Evolutionary conservation across 2,329 filamentous ascomycete genomes (phyloP).

Genomic region (Diaporthe nobilis): DNA sequence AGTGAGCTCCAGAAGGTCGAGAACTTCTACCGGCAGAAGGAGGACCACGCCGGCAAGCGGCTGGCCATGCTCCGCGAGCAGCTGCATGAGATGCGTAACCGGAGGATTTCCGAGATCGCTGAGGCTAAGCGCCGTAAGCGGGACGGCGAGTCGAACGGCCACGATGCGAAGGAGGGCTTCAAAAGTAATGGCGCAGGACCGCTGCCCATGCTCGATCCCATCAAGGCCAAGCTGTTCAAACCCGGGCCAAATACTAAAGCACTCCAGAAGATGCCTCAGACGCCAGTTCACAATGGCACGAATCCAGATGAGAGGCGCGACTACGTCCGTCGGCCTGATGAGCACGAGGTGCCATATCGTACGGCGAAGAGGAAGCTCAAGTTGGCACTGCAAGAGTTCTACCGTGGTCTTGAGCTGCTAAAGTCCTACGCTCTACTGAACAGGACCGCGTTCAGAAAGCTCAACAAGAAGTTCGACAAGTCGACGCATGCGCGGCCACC

Average conservation of each 20-base stretch:
- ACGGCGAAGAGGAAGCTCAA: constrained; percentile 94
- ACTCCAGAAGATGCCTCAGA: constrained; percentile 67
- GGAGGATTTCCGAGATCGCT: constrained; percentile 80
- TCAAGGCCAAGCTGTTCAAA: constrained; percentile 68
- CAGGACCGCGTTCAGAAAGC: constrained; percentile 93
- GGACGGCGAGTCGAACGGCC: constrained; percentile 45
- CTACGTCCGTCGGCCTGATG: constrained; percentile 64
- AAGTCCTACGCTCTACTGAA: constrained; percentile 94
- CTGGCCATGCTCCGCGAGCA: constrained; percentile 82
- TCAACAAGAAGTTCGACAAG: constrained; percentile 99
- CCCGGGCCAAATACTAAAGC: constrained; percentile 74
- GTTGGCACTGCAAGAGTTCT: constrained; percentile 91
- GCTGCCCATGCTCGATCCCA: constrained; percentile 63
- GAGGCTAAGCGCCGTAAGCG: constrained; percentile 56
- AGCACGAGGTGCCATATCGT: constrained; percentile 82
- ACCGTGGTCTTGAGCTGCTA: constrained; percentile 89
- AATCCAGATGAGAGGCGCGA: constrained; percentile 57
- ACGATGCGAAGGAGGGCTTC: constrained; percentile 44
- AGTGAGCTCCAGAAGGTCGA: constrained; percentile 92
- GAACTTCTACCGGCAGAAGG: constrained; percentile 88
- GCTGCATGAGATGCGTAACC: constrained; percentile 92
- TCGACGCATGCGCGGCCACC: constrained; percentile 82
- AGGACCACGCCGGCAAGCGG: constrained; percentile 84
- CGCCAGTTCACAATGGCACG: constrained; percentile 57
- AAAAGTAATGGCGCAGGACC: constrained; percentile 45